Base-by-base conservation (phyloP, 805 yeast genomes). In the Priceomyces medius region DNA sequence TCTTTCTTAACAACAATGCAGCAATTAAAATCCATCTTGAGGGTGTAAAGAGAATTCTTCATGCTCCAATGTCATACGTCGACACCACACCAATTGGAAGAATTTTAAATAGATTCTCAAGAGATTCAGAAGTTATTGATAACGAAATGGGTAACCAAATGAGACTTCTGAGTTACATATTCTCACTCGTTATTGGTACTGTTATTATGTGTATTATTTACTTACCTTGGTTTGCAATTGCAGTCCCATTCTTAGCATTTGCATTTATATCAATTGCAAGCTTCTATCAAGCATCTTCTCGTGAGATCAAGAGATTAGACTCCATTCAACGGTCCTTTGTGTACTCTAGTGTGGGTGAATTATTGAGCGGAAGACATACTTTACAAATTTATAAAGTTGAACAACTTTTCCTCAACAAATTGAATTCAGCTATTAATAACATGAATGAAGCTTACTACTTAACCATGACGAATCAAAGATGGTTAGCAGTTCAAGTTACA, bases 301-400 rank as follows among this genome's bases (percentile, higher is more conserved):
- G 90, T 54, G 93, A 86, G 53, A 66, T 85, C 45, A 85, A 85
- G 61, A 77, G 91, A 46, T 61, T 85, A 43, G 90, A 85, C 54
- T 82, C 90, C 7, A 63, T 80, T 10, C 78, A 80, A 45, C 71
- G 93, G 51, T 82, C 89, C 0, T 65, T 72, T 24, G 86, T 85
- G 44, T 85, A 81, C 66, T 73, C 81, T 49, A 77, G 81, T 49
- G 83, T 85, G 58, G 79, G 79, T 48, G 95, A 85, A 55, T 71
- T 83, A 2, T 64, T 85, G 48, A 74, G 72, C 46, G 95, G 95
- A 9, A 65, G 77, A 65, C 63, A 68, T 14, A 81, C 87, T 1
- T 80, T 85, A 51, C 73, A 81, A 56, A 75, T 84, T 3, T 86
- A 77, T 57, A 58, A 64, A 2, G 68, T 73, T 2, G 69, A 68